Evolutionary conservation across 1,139 yeast species (phyloP).

Genomic region (Nakaseomyces sp.): DNA sequence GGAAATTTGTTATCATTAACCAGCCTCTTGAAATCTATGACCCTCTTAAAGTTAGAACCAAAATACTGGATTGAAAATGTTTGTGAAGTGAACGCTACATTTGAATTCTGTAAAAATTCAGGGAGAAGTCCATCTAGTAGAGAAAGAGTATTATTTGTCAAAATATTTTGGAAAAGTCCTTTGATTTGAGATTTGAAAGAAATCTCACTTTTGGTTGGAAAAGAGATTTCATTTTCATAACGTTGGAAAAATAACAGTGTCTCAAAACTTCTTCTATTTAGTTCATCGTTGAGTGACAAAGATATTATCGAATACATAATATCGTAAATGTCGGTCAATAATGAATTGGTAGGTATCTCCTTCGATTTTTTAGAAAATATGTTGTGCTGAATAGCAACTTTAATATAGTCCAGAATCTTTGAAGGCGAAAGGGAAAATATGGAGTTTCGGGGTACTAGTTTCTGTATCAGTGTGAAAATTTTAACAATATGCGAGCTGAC

Average conservation of each 20-base stretch:
- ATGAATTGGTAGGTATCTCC: background rate
- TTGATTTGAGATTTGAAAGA: background rate
- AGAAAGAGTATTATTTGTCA: background rate
- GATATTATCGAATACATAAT: background rate
- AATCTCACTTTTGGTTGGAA: background rate
- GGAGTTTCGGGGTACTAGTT: background rate
- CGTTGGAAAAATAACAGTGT: background rate
- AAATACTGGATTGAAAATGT: no score
- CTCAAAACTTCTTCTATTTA: no score
- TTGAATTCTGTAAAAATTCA: background rate
- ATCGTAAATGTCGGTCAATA: background rate
- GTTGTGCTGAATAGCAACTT: background rate
- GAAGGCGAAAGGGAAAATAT: background rate
- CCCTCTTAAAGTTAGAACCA: background rate
- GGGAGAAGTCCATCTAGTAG: background rate
- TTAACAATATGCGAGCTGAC: slow-evolving; percentile 49
- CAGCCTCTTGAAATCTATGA: background rate
- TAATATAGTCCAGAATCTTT: background rate
- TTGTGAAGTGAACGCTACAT: no score
- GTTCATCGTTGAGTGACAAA: background rate
- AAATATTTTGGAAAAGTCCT: background rate
- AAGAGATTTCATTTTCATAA: background rate
- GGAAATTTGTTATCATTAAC: background rate
- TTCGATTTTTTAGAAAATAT: background rate
- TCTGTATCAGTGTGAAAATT: slow-evolving; percentile 31